These are phyloP conservation scores for Iberis pinnata DNA, from an alignment of 345 rosid genomes.

Conservation along the genomic window DNA sequence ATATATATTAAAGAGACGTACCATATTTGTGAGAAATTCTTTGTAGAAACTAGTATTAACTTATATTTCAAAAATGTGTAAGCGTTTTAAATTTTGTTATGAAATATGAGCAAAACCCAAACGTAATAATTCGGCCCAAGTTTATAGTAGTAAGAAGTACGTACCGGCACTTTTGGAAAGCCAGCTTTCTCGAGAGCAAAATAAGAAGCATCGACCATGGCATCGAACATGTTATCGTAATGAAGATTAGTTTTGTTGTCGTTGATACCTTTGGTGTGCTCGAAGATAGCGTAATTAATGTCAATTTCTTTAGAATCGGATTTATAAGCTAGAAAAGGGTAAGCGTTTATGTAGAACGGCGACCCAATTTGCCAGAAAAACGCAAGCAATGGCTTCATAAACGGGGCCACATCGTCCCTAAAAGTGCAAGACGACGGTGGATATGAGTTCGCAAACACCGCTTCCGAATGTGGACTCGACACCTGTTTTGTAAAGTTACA, in stretches of 20 bases:
- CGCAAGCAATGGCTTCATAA: slow-evolving; percentile 80
- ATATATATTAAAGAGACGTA: too few species aligned
- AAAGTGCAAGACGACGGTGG: slow-evolving; percentile 94
- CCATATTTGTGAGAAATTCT: too few species aligned
- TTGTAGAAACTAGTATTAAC: too few species aligned
- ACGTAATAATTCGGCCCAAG: too few species aligned
- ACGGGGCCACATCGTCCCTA: slow-evolving; percentile 50
- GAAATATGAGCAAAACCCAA: too few species aligned
- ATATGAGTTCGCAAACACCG: slow-evolving; percentile 73
- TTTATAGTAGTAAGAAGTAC: too few species aligned
- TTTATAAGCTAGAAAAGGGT: slow-evolving; percentile 85
- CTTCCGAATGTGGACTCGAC: slow-evolving; percentile 95
- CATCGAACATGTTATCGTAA: slow-evolving; percentile 98
- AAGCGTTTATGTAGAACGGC: slow-evolving; percentile 95
- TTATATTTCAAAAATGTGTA: too few species aligned
- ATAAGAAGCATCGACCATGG: slow-evolving; percentile 94
- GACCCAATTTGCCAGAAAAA: slow-evolving; percentile 72
- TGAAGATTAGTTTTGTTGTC: slow-evolving; percentile 61
- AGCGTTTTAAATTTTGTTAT: too few species aligned
- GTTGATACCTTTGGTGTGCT: slow-evolving; percentile 57
- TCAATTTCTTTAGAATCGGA: slow-evolving; percentile 66
- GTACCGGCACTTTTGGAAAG: slow-evolving; percentile 45
- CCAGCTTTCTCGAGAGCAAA: slow-evolving; percentile 84
- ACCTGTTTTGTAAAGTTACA: too few species aligned
- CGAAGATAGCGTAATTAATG: slow-evolving; percentile 87